These are phyloP conservation scores for Trametes polyzona DNA, from an alignment of 1,284 basidiomycete species.

Conservation along the genomic window DNA sequence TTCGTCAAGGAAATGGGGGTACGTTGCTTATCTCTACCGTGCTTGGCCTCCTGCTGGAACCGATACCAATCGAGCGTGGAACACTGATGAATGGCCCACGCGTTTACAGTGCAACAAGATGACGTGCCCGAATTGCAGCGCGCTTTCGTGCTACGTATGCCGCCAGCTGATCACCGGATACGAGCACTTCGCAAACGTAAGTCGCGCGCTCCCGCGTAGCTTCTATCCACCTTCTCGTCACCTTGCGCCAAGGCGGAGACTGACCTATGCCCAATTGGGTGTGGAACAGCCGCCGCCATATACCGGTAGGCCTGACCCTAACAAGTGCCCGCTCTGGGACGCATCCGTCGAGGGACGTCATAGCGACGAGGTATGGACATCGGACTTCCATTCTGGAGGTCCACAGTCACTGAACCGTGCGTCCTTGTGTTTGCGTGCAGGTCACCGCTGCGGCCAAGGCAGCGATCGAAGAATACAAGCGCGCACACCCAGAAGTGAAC, in stretches of 20 bases:
- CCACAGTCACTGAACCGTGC: neutral
- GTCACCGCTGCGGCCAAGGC: constrained; percentile 71
- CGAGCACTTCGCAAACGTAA: constrained; percentile 73
- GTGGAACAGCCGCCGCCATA: constrained; percentile 27
- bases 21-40: constrained; percentile 32
- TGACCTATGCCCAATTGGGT: neutral
- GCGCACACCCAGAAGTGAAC: constrained; percentile 57
- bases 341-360: constrained; percentile 60
- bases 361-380: constrained; percentile 56
- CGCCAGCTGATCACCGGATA: constrained; percentile 73
- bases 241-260: constrained; percentile 1
- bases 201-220: constrained; percentile 28
- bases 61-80: too few relatives aligned
- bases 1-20: constrained; percentile 79
- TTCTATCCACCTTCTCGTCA: neutral
- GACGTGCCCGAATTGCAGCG: constrained; percentile 69
- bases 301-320: constrained; percentile 29
- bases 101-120: constrained; percentile 76
- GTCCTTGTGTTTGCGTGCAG: constrained; percentile 39
- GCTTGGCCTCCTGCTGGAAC: neutral
- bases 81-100: neutral
- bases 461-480: constrained; percentile 63
- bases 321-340: constrained; percentile 76
- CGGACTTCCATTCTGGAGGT: too few relatives aligned
- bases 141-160: constrained; percentile 81